Evolutionary conservation across 192 early-diverging fungal genomes (phyloP).

Genomic region (Coemansia sp.): DNA sequence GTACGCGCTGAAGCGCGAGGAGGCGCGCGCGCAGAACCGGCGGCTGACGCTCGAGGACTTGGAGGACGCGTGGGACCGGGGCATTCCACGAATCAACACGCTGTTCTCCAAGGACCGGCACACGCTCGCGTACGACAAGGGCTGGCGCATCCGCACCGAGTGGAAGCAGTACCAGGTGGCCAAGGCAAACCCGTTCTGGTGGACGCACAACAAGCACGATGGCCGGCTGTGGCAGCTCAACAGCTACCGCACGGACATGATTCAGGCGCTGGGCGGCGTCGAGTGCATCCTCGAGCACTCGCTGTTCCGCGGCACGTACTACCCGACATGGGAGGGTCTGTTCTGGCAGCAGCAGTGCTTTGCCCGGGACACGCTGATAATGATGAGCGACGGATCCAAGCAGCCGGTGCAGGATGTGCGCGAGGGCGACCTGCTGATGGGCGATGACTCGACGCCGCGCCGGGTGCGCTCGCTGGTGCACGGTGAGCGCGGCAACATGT

Average conservation of each 20-base stretch:
- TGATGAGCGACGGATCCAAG: conserved; percentile 47
- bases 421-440: conserved; percentile 46
- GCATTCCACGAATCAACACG: conserved; percentile 97
- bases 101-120: conserved; percentile 98
- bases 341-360: conserved; percentile 88
- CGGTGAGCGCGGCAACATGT: conserved; percentile 29
- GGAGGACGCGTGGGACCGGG: conserved; percentile 98
- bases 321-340: conserved; percentile 97
- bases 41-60: conserved; percentile 97
- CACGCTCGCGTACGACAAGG: conserved; percentile 98
- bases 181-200: conserved; percentile 94
- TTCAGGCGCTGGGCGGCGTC: conserved; percentile 97
- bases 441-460: conserved; percentile 50
- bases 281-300: conserved; percentile 99
- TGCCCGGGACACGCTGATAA: conserved; percentile 32
- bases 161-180: conserved; percentile 97
- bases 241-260: conserved; percentile 98
- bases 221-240: conserved; percentile 93
- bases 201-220: conserved; percentile 81
- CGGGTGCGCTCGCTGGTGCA: conserved; percentile 31
- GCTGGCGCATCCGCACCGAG: conserved; percentile 94
- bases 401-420: conserved; percentile 44
- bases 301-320: conserved; percentile 96
- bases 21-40: conserved; percentile 96
- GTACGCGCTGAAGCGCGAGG: conserved; percentile 94